These are phyloP conservation scores for Coriaria nepalensis DNA, from an alignment of 306 rosid genomes.

Conservation along the genomic window DNA sequence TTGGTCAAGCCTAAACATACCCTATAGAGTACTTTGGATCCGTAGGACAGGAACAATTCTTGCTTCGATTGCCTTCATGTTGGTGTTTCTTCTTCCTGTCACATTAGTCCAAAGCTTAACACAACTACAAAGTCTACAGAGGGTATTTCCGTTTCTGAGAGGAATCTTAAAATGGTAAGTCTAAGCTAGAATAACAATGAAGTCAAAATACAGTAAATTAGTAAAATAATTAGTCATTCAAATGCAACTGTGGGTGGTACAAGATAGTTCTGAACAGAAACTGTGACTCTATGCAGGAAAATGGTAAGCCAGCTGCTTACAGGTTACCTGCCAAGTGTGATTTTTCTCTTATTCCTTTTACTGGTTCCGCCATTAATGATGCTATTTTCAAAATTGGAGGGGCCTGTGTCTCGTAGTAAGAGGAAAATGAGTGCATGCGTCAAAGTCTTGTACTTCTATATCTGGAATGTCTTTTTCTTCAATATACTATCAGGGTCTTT, in stretches of 20 bases:
- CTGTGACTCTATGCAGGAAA: slow-evolving; percentile 33
- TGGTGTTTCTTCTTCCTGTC: slow-evolving; percentile 73
- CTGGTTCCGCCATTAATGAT: slow-evolving; percentile 75
- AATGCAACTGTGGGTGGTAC: too few relatives aligned
- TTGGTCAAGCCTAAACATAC: slow-evolving; percentile 92
- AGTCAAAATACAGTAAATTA: not conserved
- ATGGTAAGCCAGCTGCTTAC: slow-evolving; percentile 53
- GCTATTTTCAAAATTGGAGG: slow-evolving; percentile 66
- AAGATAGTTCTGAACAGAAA: too few relatives aligned
- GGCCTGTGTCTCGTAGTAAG: slow-evolving; percentile 71
- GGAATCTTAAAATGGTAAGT: slow-evolving; percentile 53
- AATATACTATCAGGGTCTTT: slow-evolving; percentile 76
- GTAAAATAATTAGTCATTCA: not conserved
- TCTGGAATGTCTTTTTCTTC: slow-evolving; percentile 92
- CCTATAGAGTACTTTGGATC: slow-evolving; percentile 76
- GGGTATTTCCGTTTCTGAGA: slow-evolving; percentile 52
- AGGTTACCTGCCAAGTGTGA: slow-evolving; percentile 89
- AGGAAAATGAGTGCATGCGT: slow-evolving; percentile 82
- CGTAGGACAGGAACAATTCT: slow-evolving; percentile 55
- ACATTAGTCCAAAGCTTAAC: slow-evolving; percentile 80
- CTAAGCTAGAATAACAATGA: not conserved
- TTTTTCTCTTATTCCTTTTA: slow-evolving; percentile 53
- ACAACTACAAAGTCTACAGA: slow-evolving; percentile 55
- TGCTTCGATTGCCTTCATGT: slow-evolving; percentile 58
- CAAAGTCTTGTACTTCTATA: slow-evolving; percentile 75